Evolutionary conservation across 768 basidiomycete genomes (phyloP).

Genomic region (Neoboletus magnificus): DNA sequence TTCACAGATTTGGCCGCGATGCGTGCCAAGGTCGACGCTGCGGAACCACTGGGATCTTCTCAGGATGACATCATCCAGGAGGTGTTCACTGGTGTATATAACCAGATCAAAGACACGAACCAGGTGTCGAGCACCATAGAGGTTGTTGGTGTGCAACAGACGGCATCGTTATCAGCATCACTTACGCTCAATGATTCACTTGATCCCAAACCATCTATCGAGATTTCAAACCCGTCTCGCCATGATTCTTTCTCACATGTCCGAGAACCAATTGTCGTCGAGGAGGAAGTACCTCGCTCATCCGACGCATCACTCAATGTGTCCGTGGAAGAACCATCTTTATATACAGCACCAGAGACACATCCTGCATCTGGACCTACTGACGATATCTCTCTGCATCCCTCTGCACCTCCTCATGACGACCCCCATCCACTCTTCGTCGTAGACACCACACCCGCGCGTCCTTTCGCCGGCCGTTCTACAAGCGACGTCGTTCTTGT

Average conservation of each 20-base stretch:
- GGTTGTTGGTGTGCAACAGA: not conserved
- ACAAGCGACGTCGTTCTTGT: constrained; percentile 24
- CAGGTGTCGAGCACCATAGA: not conserved
- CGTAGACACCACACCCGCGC: constrained; percentile 40
- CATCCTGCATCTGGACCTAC: not conserved
- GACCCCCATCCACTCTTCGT: constrained; percentile 22
- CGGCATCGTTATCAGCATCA: not conserved
- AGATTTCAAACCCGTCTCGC: constrained; percentile 4
- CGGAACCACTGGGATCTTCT: not conserved
- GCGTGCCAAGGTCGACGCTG: constrained; percentile 18
- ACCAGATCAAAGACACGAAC: constrained; percentile 2
- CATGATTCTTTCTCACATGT: not conserved
- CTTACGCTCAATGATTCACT: constrained; percentile 2
- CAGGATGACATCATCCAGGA: constrained; percentile 32
- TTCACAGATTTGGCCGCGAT: constrained; percentile 42
- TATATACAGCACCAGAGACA: not conserved
- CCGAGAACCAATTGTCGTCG: not conserved
- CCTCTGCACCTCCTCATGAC: not conserved
- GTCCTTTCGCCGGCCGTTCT: not conserved
- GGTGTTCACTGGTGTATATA: constrained; percentile 38
- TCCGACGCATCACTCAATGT: not conserved
- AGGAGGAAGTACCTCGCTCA: not conserved
- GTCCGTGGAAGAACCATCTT: not conserved
- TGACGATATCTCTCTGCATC: not conserved
- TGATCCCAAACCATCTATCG: constrained; percentile 5